These are phyloP conservation scores for Vaccinium macrocarpon DNA, from an alignment of 148 eudicot species.

Conservation along the genomic window DNA sequence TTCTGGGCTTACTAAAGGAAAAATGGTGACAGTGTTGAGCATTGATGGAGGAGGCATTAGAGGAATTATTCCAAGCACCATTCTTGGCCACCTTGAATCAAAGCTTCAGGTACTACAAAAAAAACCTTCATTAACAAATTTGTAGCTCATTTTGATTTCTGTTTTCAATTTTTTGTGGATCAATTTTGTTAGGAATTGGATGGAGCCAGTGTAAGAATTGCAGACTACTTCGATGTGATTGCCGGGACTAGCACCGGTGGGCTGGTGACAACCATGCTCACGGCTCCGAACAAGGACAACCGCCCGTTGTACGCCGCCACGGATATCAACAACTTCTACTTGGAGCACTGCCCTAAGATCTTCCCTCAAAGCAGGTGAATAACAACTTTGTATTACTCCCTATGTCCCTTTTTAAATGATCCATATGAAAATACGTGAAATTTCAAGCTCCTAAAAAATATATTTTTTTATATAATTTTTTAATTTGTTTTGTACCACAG, in stretches of 20 bases:
- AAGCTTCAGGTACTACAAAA: slow-evolving; percentile 24
- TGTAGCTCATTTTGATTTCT: not conserved
- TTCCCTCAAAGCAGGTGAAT: slow-evolving; percentile 33
- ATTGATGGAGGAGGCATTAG: slow-evolving; percentile 37
- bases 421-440: too few relatives aligned
- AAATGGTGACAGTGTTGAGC: slow-evolving; percentile 25
- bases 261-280: slow-evolving; percentile 36
- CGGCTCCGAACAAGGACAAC: slow-evolving; percentile 33
- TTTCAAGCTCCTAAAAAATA: too few relatives aligned
- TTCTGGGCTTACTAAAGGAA: slow-evolving; percentile 5
- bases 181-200: slow-evolving; percentile 28
- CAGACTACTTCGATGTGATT: slow-evolving; percentile 40
- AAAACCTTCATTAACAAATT: not conserved
- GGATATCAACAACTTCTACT: slow-evolving; percentile 30
- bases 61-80: slow-evolving; percentile 30
- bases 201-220: slow-evolving; percentile 32
- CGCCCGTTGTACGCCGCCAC: slow-evolving; percentile 38
- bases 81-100: slow-evolving; percentile 29
- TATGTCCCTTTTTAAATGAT: too few relatives aligned
- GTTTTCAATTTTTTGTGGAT: not conserved
- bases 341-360: slow-evolving; percentile 33
- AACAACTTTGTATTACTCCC: not conserved
- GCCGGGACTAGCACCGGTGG: slow-evolving; percentile 54
- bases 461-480: too few relatives aligned
- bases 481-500: too few relatives aligned